These are phyloP conservation scores for Elsinoe necatrix DNA, from an alignment of 2,329 filamentous ascomycete genomes.

Conservation along the genomic window DNA sequence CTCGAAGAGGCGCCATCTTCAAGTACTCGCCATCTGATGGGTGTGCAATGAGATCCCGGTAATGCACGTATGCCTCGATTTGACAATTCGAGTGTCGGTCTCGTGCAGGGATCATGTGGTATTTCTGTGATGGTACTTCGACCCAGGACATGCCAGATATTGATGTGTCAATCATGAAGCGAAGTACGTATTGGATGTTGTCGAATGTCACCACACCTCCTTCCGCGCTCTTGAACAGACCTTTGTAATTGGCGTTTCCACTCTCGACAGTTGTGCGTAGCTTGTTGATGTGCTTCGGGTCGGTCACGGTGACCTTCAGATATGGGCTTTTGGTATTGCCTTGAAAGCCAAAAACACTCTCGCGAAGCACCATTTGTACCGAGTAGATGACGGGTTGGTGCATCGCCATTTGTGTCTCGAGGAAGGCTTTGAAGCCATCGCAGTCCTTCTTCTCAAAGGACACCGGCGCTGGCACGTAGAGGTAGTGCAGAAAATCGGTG, in stretches of 20 bases:
- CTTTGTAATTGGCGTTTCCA: conserved; percentile 77
- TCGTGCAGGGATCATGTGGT: conserved; percentile 57
- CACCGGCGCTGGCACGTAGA: conserved; percentile 83
- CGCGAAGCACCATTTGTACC: conserved; percentile 71
- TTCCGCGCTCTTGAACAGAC: conserved; percentile 66
- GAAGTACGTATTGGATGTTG: conserved; percentile 86
- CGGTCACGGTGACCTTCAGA: conserved; percentile 84
- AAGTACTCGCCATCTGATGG: conserved; percentile 89
- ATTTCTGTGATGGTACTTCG: conserved; percentile 67
- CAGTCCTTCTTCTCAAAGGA: conserved; percentile 74
- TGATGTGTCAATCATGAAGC: conserved; percentile 96
- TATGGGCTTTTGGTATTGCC: conserved; percentile 89
- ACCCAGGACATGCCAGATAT: conserved; percentile 98
- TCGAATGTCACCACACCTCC: conserved; percentile 83
- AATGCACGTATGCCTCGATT: conserved; percentile 82
- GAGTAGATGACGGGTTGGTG: conserved; percentile 68
- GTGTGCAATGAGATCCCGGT: conserved; percentile 76
- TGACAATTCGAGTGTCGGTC: conserved; percentile 86
- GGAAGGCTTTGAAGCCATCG: conserved; percentile 64
- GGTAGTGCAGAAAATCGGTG: conserved; percentile 90
- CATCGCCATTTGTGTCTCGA: conserved; percentile 71
- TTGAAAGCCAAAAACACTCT: conserved; percentile 90
- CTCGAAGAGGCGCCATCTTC: conserved; percentile 90
- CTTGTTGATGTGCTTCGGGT: conserved; percentile 73
- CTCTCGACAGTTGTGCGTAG: conserved; percentile 68